Base-by-base conservation (phyloP, 805 yeast species). In the Tetrapisispora namnaoensis region DNA sequence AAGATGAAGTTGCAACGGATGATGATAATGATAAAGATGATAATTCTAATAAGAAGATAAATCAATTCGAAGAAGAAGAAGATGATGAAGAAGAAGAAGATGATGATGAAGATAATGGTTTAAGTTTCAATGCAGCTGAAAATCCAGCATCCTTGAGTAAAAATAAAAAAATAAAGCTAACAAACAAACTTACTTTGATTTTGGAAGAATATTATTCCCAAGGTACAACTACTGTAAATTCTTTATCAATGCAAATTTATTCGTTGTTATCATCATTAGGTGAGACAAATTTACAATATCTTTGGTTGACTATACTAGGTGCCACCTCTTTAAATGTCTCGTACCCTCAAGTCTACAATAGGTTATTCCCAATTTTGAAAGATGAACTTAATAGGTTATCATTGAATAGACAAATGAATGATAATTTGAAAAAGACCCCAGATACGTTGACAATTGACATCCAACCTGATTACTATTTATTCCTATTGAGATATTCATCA, bases 281-380 rank as follows among this genome's bases (percentile, higher is more conserved):
- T 44, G 95, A 89, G 60, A 84, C 95, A 1, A 73, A 73, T 41
- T 61, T 70, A n/a, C 69, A 71, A 28, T 79, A 73, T 55, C 68
- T 95, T 42, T 93, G 99, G 99, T 71, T 89, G 3, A 75, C 96
- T 0, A 82, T 93, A 2, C 77, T 91, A 13, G 99, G 99, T 1
- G 81, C 95, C 0, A 80, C 93, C 0, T 84, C 97, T 0, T 67
- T 89, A 39, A 91, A 86, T 56, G 72, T 75, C 16, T 77, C 78
- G 52, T 80, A 82, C 55, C 91, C 95, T 2, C 80, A 77, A 48
- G 81, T 90, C 0, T 89, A 88, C 64, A 78, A 80, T 46, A 71
- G 78, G 41, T 66, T 88, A 37, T 81, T 79, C 50, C 95, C 95
- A 0, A 69, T 90, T 10, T 70, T 86, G 49, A 79, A 78, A 51